Base-by-base conservation (phyloP, 164 flowering plant genomes). In the Warburgia ugandensis region DNA sequence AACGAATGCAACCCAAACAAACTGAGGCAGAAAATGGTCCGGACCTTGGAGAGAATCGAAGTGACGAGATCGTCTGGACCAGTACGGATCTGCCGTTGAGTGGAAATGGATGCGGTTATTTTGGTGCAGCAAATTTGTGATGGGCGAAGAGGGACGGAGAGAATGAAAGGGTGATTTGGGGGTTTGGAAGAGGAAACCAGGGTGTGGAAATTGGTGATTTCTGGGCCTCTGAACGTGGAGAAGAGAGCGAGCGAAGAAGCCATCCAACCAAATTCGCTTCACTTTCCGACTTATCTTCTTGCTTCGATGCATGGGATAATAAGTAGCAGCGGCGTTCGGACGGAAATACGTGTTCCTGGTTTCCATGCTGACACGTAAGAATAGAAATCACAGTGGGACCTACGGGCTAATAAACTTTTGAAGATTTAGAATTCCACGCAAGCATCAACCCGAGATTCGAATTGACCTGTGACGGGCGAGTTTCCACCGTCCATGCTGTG, bases 1-100 rank as follows among this genome's bases (percentile, higher is more conserved):
- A 45, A 28, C 9, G 37, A 3, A 28, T 10, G 9, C 16, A 27
- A 14, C 8, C 39, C 12, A 7, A 13, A 36, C 39, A 3, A 8
- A 36, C 3, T 17, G 16, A 36, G 39, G 16, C 2, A 36, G 39
- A 1, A 13, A 25, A 13, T 19, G 19, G 9, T 30, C 19, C 5
- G 14, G 20, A 80, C 86, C 86, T 77, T 80, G 55, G 81, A 77
- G 51, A 80, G 71, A 49, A 80, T 75, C 4, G 83, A 66, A 20
- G 62, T 37, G 6, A 77, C 81, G 31, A 80, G 75, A 52, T 72
- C 72, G 40, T 68, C 76, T 1, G 77, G 73, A 29, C 63, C 54
- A 13, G 77, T 67, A 16, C 62, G 69, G 26, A 67, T 37, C 42
- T 54, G 61, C 4, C 53, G 56, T 6, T 69, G 51, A n/a, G 65